Evolutionary conservation across 2,329 filamentous ascomycete species (phyloP), one percentile per base, ranked within the genome.

Genomic region (Aspergillus uvarum): DNA sequence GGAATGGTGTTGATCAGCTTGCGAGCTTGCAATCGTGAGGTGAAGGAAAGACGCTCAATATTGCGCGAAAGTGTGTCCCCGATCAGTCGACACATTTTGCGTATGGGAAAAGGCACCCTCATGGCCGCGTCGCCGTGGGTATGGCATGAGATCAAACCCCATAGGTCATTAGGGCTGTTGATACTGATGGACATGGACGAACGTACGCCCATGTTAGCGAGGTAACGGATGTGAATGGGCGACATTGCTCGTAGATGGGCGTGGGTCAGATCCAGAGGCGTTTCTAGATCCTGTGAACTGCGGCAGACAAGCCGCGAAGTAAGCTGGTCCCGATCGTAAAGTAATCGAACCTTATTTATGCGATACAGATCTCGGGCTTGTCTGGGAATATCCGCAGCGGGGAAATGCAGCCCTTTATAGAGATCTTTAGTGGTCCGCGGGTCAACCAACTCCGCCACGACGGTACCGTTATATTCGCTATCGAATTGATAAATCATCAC

Each of bases 401-500:
- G 92, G 63, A 96, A 96, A 70, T 95, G 89, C 3, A 96, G 80
- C 0, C 92, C 92, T 70, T 93, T 91, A 79, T 92, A 96, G 0
- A 96, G 78, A 73, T 96, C 92, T 57, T 89, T 88, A 0, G 91
- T 94, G 32, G 88, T 87, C 19, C 85, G 81, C 1, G 90, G 90
- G 71, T 96, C 90, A 8, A 96, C 89, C 11, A 96, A 79, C 72
- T 96, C 92, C 0, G 92, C 92, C 4, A 96, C 92, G 1, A 96
- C 92, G 58, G 90, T 87, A 19, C 92, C 92, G 67, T 96, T 96
- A 81, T 89, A 95, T 1, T 82, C 76, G 4, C 87, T 81, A 72
- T 96, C 92, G 64, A 96, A 96, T 73, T 96, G 91, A 69, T 96
- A 96, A 2, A 96, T 84, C 90, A 96, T 93, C 51, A 96, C 91